phyloP scores from a whole-genome alignment of 768 basidiomycete species.

The Panellus pusillus region DNA sequence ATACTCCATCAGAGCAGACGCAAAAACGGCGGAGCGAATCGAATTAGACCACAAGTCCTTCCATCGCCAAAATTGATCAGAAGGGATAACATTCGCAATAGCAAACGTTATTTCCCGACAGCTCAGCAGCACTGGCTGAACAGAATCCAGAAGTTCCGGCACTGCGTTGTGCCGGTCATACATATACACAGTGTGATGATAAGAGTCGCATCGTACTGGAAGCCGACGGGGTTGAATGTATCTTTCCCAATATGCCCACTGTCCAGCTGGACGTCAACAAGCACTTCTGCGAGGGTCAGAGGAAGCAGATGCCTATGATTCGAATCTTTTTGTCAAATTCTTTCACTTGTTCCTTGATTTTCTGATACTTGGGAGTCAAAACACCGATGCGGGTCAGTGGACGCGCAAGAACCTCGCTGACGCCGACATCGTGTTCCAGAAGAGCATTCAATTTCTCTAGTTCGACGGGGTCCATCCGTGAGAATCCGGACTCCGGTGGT shows the following conservation, averaged over 20 bases:
- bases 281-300: too few relatives aligned
- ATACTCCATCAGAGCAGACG: conserved; percentile 65
- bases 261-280: background rate
- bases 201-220: conserved; percentile 44
- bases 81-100: conserved; percentile 62
- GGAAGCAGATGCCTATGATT: conserved; percentile 39
- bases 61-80: conserved; percentile 80
- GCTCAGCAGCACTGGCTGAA: conserved; percentile 54
- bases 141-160: conserved; percentile 54
- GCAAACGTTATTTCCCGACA: conserved; percentile 51
- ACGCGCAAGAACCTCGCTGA: conserved; percentile 55
- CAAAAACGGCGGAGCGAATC: conserved; percentile 64
- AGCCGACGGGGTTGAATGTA: conserved; percentile 69
- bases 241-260: conserved; percentile 73
- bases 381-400: conserved; percentile 3
- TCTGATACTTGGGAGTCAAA: conserved; percentile 41
- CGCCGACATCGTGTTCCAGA: conserved; percentile 62
- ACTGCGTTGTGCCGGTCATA: conserved; percentile 45
- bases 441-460: conserved; percentile 57
- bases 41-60: conserved; percentile 82
- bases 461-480: conserved; percentile 54
- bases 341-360: conserved; percentile 75
- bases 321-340: conserved; percentile 77
- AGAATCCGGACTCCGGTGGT: background rate
- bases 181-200: conserved; percentile 11